Evolutionary conservation across 495 filamentous ascomycete species (phyloP).

Genomic region (Daldinia grandis): DNA sequence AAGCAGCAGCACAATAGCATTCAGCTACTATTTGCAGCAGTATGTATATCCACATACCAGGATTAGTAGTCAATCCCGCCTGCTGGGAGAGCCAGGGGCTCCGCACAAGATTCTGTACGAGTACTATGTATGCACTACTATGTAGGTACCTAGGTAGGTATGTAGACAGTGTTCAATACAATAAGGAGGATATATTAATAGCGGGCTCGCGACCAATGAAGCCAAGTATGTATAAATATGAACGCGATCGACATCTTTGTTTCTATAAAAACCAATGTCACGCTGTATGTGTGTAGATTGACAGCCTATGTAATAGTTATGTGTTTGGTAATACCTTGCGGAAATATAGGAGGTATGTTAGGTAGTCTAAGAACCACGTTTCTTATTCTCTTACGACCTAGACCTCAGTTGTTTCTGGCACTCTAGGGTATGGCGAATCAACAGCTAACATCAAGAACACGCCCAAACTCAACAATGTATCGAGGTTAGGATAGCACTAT

Average conservation of each 20-base stretch:
- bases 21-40: not conserved
- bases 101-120: conserved; percentile 15
- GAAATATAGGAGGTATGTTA: not conserved
- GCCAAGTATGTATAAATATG: not conserved
- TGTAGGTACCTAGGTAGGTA: no score
- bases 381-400: conserved; percentile 5
- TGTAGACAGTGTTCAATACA: not conserved
- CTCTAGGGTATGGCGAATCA: not conserved
- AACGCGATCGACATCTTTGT: conserved; percentile 6
- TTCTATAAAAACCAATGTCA: conserved; percentile 1
- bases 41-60: conserved; percentile 5
- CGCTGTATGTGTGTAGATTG: not conserved
- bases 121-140: no score
- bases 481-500: not conserved
- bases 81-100: conserved; percentile 13
- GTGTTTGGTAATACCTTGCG: not conserved
- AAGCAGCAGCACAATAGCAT: conserved; percentile 1
- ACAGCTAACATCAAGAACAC: not conserved
- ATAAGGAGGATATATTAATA: not conserved
- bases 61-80: conserved; percentile 31
- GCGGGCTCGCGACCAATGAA: not conserved
- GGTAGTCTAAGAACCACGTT: conserved; percentile 6
- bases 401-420: not conserved
- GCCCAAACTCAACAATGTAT: not conserved
- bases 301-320: not conserved